phyloP scores from a whole-genome alignment of 2,329 filamentous ascomycete genomes.

The Metarhizium album region DNA sequence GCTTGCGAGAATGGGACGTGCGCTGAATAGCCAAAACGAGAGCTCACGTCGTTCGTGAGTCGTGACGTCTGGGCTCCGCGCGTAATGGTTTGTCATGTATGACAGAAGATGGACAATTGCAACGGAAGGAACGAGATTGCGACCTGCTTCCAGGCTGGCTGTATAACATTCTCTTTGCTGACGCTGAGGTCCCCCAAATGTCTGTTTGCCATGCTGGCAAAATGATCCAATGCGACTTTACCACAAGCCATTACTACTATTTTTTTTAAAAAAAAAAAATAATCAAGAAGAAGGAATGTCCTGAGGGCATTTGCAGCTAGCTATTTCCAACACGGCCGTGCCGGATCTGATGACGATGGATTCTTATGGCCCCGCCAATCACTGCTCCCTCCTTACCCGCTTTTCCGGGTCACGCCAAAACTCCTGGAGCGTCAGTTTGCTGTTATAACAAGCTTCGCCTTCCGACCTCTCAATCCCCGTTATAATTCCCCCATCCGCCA shows the following conservation, averaged over 20 bases:
- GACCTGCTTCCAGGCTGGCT: neutral
- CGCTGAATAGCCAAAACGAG: neutral
- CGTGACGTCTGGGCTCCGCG: no score
- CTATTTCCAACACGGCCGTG: neutral
- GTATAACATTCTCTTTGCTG: no score
- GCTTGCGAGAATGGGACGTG: neutral
- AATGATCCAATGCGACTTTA: neutral
- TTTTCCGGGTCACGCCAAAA: conserved; percentile 11
- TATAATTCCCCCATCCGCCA: conserved; percentile 8
- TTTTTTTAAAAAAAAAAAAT: no score
- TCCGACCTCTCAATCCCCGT: conserved; percentile 1
- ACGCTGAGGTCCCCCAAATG: no score
- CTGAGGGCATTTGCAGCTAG: no score
- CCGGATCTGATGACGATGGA: conserved; percentile 6
- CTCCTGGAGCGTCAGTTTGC: conserved; percentile 7
- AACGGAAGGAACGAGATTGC: neutral
- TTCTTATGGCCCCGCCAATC: conserved; percentile 3
- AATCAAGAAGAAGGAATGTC: no score
- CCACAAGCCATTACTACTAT: neutral
- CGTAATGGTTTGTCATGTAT: neutral
- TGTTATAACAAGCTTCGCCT: conserved; percentile 6
- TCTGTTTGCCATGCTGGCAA: neutral
- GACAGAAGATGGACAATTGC: neutral
- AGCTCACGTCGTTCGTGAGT: no score
- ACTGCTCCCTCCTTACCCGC: conserved; percentile 5